Evolutionary conservation across 2,329 filamentous ascomycete species (phyloP), one percentile per base, ranked within the genome.

Genomic region (Ceratocystis smalleyi): DNA sequence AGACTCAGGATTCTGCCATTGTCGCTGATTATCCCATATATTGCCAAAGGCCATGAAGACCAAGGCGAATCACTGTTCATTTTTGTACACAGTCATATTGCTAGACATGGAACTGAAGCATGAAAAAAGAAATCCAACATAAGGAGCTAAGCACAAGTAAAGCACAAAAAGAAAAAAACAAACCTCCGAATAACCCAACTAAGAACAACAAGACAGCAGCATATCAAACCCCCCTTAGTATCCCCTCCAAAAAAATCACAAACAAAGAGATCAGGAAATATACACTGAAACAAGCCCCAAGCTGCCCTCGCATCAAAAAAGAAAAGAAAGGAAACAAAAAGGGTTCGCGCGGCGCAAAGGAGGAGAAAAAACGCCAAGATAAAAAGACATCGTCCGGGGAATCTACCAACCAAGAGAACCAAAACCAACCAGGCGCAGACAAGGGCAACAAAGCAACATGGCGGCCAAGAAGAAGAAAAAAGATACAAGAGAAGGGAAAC

Each of bases 401-500:
- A 62, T 43, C 30, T 51, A 49, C n/a, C 49, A 60, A 61, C 61
- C 24, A 64, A 43, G 5, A 40, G 47, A 43, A 47, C 30, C 51
- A n/a, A 54, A 57, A 45, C 57, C 27, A 62, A 55, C 45, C 59
- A 15, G 61, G 49, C 5, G 32, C 30, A 60, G 35, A 24, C 47
- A 45, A 17, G 24, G 45, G 43, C 40, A 43, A 54, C 57, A 59
- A 60, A 32, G 27, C 47, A 49, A 66, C 43, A 3, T 59, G 51
- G 55, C 6, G 19, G 45, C 64, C 68, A 68, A 65, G 64, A 64
- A 69, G 67, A 12, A 35, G 59, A 59, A 49, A 62, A 59, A 47
- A 49, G 10, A 51, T 35, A 60, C 59, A 49, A 62, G 32, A 67
- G 66, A 43, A 66, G 64, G 61, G 68, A 59, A 24, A n/a, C 4